Evolutionary conservation across 116 monocot species (phyloP).

Genomic region (Phalaenopsis hybrid): DNA sequence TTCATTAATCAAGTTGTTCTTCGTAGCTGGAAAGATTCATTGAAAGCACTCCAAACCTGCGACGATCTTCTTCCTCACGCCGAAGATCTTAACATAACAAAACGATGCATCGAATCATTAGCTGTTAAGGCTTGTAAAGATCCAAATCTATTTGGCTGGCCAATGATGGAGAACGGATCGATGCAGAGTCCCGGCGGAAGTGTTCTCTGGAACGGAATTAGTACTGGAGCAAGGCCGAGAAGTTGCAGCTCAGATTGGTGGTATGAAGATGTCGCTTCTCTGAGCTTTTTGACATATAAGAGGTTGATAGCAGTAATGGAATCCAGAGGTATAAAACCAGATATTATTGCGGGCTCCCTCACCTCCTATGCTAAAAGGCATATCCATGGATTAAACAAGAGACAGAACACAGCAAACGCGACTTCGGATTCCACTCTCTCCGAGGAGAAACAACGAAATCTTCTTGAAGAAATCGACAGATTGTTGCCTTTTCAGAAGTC

Average conservation of each 20-base stretch:
- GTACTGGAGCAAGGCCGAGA: conserved; percentile 21
- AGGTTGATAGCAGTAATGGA: conserved; percentile 21
- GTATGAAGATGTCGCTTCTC: conserved; percentile 23
- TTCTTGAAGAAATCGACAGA: conserved; percentile 10
- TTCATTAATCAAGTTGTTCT: conserved; percentile 22
- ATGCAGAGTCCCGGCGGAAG: conserved; percentile 24
- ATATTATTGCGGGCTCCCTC: conserved; percentile 20
- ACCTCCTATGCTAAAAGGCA: conserved; percentile 14
- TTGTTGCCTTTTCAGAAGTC: background rate
- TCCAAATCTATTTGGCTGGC: conserved; percentile 20
- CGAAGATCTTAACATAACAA: conserved; percentile 23
- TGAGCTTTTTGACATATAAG: conserved; percentile 22
- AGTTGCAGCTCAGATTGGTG: conserved; percentile 26
- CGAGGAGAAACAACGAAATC: conserved; percentile 23
- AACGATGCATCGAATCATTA: conserved; percentile 23
- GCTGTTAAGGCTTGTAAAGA: conserved; percentile 27
- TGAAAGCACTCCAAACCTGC: conserved; percentile 26
- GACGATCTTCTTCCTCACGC: conserved; percentile 22
- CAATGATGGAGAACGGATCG: conserved; percentile 18
- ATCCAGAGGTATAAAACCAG: conserved; percentile 12
- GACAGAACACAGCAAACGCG: background rate
- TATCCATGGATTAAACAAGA: conserved; percentile 17
- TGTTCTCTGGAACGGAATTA: conserved; percentile 34
- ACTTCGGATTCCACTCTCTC: background rate
- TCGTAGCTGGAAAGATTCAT: conserved; percentile 27